Percentiles rank a stretch among this genome's conserved stretches.
These are phyloP conservation scores for Zelopaecilomyces penicillatus DNA, from an alignment of 2,329 filamentous ascomycete genomes.

Conservation along the genomic window DNA sequence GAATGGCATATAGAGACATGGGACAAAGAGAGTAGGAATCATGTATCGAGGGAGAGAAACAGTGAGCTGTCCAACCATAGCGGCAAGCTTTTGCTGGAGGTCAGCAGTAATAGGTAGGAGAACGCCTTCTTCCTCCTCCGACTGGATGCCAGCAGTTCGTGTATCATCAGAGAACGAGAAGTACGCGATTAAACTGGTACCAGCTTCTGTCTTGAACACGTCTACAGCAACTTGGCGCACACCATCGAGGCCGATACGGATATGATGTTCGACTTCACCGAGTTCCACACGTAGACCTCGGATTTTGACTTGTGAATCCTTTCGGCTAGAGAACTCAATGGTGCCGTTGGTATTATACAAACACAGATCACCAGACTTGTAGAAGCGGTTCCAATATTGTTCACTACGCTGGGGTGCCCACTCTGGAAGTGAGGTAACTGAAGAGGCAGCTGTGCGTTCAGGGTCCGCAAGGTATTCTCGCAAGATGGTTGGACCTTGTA, in stretches of 20 bases:
- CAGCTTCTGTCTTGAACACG: neutral
- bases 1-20: constrained; percentile 8
- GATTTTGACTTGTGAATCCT: constrained; percentile 6
- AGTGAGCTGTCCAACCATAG: neutral
- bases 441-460: constrained; percentile 3
- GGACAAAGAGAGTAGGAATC: constrained; percentile 11
- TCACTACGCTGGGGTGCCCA: constrained; percentile 17
- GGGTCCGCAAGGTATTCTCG: constrained; percentile 5
- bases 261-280: constrained; percentile 3
- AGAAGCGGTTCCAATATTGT: constrained; percentile 18
- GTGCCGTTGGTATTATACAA: constrained; percentile 23
- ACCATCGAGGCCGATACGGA: neutral
- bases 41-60: constrained; percentile 9
- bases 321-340: constrained; percentile 5
- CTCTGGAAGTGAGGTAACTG: constrained; percentile 15
- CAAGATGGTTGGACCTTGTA: constrained; percentile 5
- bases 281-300: constrained; percentile 4
- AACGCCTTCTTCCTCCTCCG: too few species aligned
- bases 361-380: constrained; percentile 40
- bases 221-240: neutral
- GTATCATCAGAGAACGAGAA: too few species aligned
- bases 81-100: neutral
- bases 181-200: neutral
- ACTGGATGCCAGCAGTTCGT: too few species aligned
- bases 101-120: neutral